A percentile compares a stretch with the other conserved stretches of the same genome.
Conservation (phyloP, 306 rosid genomes). For the Pterocarpus macrocarpus region DNA sequence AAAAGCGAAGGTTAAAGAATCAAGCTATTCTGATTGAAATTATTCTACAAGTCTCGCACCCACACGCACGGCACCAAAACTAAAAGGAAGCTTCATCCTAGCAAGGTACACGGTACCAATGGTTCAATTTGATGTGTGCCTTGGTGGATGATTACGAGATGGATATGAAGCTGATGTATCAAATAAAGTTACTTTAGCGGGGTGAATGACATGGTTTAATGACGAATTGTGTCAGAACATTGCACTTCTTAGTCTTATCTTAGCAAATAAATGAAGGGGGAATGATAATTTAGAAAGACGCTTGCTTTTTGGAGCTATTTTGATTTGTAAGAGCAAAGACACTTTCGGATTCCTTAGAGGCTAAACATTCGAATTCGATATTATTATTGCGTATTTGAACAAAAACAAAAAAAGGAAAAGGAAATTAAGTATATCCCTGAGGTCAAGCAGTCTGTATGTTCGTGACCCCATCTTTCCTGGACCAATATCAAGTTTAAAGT, state of each 20-base stretch:
- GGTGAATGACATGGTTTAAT: slow-evolving; percentile 10
- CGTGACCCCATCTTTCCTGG: background rate
- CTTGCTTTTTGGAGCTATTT: slow-evolving; percentile 31
- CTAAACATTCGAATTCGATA: slow-evolving; percentile 45
- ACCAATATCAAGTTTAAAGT: background rate
- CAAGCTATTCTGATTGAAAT: slow-evolving; percentile 60
- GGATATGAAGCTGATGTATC: background rate
- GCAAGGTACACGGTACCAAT: background rate
- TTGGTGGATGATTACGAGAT: slow-evolving; percentile 5
- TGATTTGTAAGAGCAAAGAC: background rate
- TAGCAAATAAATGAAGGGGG: background rate
- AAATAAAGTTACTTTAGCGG: slow-evolving; percentile 19
- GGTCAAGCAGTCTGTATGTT: background rate
- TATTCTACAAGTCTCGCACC: slow-evolving; percentile 32
- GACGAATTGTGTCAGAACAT: background rate
- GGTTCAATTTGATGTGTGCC: background rate
- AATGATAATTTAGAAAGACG: background rate
- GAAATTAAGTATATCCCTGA: background rate
- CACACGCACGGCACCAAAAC: slow-evolving; percentile 42
- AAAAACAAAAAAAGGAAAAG: background rate
- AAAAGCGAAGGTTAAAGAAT: slow-evolving; percentile 46
- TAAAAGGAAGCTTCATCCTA: slow-evolving; percentile 36
- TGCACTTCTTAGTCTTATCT: background rate
- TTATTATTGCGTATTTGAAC: background rate
- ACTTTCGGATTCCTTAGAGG: slow-evolving; percentile 53